A percentile compares a stretch with the other conserved stretches of the same genome.
phyloP scores from a whole-genome alignment of 176 grass and related monocot genomes.

The Ensete ventricosum region DNA sequence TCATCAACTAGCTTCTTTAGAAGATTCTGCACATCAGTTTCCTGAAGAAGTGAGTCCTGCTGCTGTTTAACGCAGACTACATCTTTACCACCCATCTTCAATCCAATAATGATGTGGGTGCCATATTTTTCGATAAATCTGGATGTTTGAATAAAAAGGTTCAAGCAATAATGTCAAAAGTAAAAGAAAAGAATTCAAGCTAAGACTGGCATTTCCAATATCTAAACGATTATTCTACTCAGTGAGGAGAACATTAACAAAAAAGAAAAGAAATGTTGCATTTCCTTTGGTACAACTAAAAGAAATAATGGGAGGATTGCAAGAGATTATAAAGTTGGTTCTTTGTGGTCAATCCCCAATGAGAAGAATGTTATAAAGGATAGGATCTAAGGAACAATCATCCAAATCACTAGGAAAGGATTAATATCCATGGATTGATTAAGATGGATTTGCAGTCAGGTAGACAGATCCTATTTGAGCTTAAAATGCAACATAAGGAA shows the following conservation, averaged over 20 bases:
- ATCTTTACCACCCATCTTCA: conserved; percentile 80
- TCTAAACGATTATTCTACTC: background rate
- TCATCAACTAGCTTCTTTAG: conserved; percentile 55
- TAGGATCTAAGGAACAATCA: background rate
- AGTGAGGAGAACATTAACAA: background rate
- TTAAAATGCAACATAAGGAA: too few relatives aligned
- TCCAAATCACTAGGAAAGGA: background rate
- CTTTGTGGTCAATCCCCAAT: too few relatives aligned
- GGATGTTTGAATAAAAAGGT: background rate
- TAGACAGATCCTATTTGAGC: too few relatives aligned
- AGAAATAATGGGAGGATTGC: background rate
- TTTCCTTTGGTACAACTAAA: background rate
- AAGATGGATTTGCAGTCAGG: background rate
- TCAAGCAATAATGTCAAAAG: background rate
- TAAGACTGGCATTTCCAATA: background rate
- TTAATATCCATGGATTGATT: background rate
- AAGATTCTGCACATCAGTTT: conserved; percentile 48
- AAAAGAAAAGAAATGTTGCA: background rate
- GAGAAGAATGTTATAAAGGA: too few relatives aligned
- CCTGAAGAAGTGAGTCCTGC: conserved; percentile 45
- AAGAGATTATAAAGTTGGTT: background rate
- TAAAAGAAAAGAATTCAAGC: background rate
- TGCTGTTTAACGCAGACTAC: conserved; percentile 72
- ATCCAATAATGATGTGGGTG: conserved; percentile 61
- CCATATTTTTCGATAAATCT: conserved; percentile 86